Conservation (phyloP, 148 eudicot species). For the Oxyria digyna region DNA sequence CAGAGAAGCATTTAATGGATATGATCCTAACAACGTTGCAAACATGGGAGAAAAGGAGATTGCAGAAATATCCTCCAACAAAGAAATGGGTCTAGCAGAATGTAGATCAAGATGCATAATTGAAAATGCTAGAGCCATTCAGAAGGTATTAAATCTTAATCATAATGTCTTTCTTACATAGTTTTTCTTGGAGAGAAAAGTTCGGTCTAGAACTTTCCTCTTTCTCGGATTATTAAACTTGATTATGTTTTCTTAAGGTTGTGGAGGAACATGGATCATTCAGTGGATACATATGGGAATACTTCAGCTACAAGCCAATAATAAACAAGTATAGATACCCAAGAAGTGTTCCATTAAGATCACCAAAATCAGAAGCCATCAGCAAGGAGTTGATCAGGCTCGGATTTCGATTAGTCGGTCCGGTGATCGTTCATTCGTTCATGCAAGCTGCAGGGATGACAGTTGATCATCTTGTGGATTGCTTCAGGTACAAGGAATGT, state of each 20-base stretch:
- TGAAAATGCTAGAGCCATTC: conserved; percentile 85
- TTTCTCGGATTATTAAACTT: neutral
- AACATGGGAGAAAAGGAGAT: conserved; percentile 74
- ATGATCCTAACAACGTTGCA: conserved; percentile 57
- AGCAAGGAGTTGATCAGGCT: conserved; percentile 69
- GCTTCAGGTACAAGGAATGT: conserved; percentile 73
- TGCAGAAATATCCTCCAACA: conserved; percentile 50
- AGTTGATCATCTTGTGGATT: conserved; percentile 88
- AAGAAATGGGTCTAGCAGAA: conserved; percentile 58
- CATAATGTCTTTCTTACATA: neutral
- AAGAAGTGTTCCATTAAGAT: conserved; percentile 86
- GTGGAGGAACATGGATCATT: conserved; percentile 77
- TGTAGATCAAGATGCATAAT: conserved; percentile 78
- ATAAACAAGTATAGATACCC: conserved; percentile 75
- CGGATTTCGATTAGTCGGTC: conserved; percentile 88
- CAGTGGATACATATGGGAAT: conserved; percentile 79
- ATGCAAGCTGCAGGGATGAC: conserved; percentile 96
- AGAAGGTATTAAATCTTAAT: conserved; percentile 38
- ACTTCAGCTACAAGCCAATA: conserved; percentile 65
- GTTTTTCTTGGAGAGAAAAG: neutral
- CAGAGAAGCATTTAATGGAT: conserved; percentile 76
- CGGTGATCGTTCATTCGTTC: conserved; percentile 85
- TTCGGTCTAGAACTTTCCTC: too few species aligned
- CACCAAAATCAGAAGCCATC: conserved; percentile 73
- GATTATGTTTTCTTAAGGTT: conserved; percentile 28